phyloP scores from a whole-genome alignment of 2,329 filamentous ascomycete species.

The Penicillium sp. region DNA sequence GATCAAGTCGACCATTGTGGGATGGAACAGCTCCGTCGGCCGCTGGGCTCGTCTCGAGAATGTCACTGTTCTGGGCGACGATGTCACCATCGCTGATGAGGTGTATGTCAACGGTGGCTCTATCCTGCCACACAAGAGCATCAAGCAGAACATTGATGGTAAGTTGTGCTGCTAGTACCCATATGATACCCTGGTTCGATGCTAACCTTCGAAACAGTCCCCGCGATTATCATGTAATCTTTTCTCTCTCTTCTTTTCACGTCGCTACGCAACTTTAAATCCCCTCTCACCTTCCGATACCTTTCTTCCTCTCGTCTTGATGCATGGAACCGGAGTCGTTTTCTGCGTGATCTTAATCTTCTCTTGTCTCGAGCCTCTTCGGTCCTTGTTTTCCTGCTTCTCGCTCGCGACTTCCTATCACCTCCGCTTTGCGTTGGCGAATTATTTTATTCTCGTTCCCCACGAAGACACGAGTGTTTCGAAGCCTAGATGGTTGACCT shows the following conservation, averaged over 20 bases:
- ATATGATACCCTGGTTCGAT: conserved; percentile 3
- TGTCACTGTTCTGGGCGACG: conserved; percentile 95
- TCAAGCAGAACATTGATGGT: conserved; percentile 96
- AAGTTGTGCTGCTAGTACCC: conserved; percentile 35
- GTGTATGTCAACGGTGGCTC: conserved; percentile 98
- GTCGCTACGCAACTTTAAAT: conserved; percentile 33
- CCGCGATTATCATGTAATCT: conserved; percentile 55
- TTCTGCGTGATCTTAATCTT: conserved; percentile 34
- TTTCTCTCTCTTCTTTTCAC: conserved; percentile 27
- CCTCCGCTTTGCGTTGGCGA: conserved; percentile 23
- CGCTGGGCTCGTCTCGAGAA: conserved; percentile 97
- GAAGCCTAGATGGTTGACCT: conserved; percentile 39
- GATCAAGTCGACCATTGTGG: conserved; percentile 98
- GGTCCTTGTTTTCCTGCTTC: conserved; percentile 19
- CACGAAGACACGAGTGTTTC: conserved; percentile 21
- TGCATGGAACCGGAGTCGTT: conserved; percentile 46
- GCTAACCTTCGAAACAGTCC: conserved; percentile 37
- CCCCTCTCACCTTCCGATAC: conserved; percentile 29
- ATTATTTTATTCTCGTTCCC: conserved; percentile 20
- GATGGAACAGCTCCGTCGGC: conserved; percentile 96
- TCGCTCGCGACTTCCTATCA: conserved; percentile 19
- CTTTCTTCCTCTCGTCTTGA: conserved; percentile 32
- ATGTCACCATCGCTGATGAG: conserved; percentile 96
- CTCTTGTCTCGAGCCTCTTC: conserved; percentile 21
- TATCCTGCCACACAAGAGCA: conserved; percentile 95